Base-by-base conservation (phyloP, 2,329 filamentous ascomycete species). In the Botrytis deweyae region DNA sequence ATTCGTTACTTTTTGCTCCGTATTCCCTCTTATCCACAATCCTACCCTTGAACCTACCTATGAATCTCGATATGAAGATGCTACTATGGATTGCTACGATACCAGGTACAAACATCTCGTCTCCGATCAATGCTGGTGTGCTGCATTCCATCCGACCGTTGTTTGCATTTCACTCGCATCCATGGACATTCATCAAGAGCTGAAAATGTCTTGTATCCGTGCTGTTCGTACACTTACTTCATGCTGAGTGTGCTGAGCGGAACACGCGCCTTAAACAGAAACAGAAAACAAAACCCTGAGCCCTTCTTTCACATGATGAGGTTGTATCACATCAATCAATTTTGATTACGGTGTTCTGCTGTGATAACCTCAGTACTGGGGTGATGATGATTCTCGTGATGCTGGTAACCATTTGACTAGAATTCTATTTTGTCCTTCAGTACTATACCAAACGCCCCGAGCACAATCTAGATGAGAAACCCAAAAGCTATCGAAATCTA, bases 251-350 rank as follows among this genome's bases (percentile, higher is more conserved):
- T 63, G 36, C 61, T 63, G 61, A 63, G 61, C 61, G 61, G 61
- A 63, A n/a, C 25, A n/a, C 61, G 61, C 61, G 61, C 61, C 61
- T 40, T n/a, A n/a, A 63, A n/a, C 61, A 63, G 61, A 63, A 36
- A 62, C 59, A 40, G 14, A 62, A 38, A 16, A 25, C 25, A 62
- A 25, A 49, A 66, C 44, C 64, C 64, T 66, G 44, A 49, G 64
- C 6, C 29, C 14, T 63, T 25, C 42, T 25, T 65, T 64, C 58
- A 65, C 36, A 72, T 55, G 44, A 42, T 29, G 64, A 52, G 64
- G 33, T 36, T 38, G 46, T 38, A 22, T n/a, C 29, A 65, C 42
- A 46, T 46, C 42, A 36, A 46, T 65, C 63, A 36, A 65, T 25
- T 46, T 65, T 46, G 42, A 36, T 46, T 65, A 46, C 59, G 33